These are phyloP conservation scores for Linanthus parryae DNA, from an alignment of 148 eudicot genomes.

Conservation along the genomic window DNA sequence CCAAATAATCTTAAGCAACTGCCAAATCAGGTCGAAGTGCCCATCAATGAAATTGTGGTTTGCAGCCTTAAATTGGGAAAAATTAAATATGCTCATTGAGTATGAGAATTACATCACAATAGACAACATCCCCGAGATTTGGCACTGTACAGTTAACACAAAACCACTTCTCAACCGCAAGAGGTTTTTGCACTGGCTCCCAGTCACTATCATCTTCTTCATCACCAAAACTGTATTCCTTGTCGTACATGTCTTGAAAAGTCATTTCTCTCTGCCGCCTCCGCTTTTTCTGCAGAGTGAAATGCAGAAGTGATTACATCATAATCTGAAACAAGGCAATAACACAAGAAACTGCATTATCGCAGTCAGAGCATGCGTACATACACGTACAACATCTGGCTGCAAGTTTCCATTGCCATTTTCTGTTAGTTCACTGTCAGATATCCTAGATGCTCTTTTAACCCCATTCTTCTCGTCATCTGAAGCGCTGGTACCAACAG, in stretches of 20 bases:
- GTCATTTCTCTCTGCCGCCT: slow-evolving; percentile 47
- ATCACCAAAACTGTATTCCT: slow-evolving; percentile 48
- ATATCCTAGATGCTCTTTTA: slow-evolving; percentile 16
- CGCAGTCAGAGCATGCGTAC: slow-evolving; percentile 1
- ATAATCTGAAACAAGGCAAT: slow-evolving; percentile 2
- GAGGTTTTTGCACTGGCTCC: slow-evolving; percentile 53
- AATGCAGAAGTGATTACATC: slow-evolving; percentile 2
- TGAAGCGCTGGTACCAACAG: slow-evolving; percentile 18
- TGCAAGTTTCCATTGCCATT: slow-evolving; percentile 14
- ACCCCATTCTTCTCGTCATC: slow-evolving; percentile 11
- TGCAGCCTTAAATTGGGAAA: not conserved
- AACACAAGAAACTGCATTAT: not conserved
- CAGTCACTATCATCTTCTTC: slow-evolving; percentile 87
- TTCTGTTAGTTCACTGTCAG: slow-evolving; percentile 16
- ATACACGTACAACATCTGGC: slow-evolving; percentile 23
- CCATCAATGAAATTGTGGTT: slow-evolving; percentile 4
- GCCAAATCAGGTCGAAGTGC: not conserved
- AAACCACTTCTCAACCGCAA: slow-evolving; percentile 61
- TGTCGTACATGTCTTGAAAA: slow-evolving; percentile 61
- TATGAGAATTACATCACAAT: slow-evolving; percentile 88
- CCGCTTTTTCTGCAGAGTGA: slow-evolving; percentile 42
- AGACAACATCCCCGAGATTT: slow-evolving; percentile 44
- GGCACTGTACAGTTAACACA: slow-evolving; percentile 90
- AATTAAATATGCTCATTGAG: slow-evolving; percentile 20
- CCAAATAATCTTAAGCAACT: not conserved